These are phyloP conservation scores for Capronia americana DNA, from an alignment of 2,329 filamentous ascomycete genomes.

Conservation along the genomic window DNA sequence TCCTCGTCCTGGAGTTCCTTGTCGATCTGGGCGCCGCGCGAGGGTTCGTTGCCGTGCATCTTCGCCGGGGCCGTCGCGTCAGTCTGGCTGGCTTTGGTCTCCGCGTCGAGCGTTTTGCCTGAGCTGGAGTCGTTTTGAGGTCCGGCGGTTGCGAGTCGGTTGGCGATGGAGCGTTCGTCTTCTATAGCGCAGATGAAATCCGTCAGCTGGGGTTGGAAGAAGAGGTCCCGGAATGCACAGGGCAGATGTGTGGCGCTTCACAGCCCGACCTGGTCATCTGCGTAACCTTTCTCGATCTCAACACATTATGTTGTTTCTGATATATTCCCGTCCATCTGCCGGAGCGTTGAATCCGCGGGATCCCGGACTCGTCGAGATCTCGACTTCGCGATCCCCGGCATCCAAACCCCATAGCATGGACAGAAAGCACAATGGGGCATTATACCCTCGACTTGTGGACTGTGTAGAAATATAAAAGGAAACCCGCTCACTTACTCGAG, in stretches of 20 bases:
- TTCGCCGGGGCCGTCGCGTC: conserved; percentile 52
- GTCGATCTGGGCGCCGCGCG: conserved; percentile 56
- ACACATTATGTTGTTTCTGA: background rate
- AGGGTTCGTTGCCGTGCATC: conserved; percentile 55
- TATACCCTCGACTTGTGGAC: too few relatives aligned
- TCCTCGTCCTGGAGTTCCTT: conserved; percentile 53
- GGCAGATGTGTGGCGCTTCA: background rate
- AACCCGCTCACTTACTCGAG: conserved; percentile 63
- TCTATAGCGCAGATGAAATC: conserved; percentile 39
- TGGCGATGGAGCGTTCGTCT: conserved; percentile 54
- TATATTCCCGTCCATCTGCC: background rate
- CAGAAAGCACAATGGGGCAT: too few relatives aligned
- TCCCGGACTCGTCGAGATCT: background rate
- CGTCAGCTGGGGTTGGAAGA: background rate
- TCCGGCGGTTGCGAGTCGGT: conserved; percentile 48
- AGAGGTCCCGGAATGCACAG: background rate
- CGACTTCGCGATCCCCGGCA: too few relatives aligned
- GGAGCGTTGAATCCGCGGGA: background rate
- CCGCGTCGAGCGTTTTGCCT: conserved; percentile 36
- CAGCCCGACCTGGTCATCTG: background rate
- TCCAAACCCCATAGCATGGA: too few relatives aligned
- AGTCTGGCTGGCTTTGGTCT: conserved; percentile 42
- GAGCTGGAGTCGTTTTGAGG: conserved; percentile 35
- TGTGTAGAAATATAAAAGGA: background rate
- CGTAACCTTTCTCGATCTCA: background rate